Base-by-base conservation (phyloP, 495 filamentous ascomycete genomes). In the Sphaerosporella brunnea region DNA sequence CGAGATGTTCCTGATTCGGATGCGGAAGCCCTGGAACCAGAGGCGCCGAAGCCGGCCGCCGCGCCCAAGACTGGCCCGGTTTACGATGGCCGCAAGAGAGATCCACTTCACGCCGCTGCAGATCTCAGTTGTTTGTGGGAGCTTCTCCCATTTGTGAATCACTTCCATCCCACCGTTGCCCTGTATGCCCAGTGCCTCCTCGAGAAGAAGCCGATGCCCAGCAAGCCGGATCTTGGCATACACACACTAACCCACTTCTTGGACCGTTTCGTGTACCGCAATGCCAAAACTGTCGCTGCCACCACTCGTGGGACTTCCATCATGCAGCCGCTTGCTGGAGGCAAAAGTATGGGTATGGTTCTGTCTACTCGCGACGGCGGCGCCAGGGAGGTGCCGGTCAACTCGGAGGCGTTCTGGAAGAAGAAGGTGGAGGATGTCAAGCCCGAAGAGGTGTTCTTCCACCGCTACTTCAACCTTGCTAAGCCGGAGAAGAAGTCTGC, bases 121-220 rank as follows among this genome's bases (percentile, higher is more conserved):
- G 82, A 93, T 44, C 73, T 73, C 40, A 87, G 78, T 51, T 94
- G 85, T 64, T 72, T 95, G 23, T 97, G 90, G 90, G 90, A 97
- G 63, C 55, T 93, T 45, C 54, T 80, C 2, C 86, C 90, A 0
- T 81, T 84, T 53, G 62, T 82, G 11, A 67, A 65, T 15, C 92
- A 96, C 63, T 97, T 82, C 63, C 90, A 97, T 52, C 90, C 90
- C 2, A 92, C 92, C 0, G 87, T 96, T n/a, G 75, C 79, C n/a
- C 70, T 93, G 13, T 92, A 82, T 59, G 83, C 87, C 2, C 65
- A 65, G 3, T 70, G 74, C 45, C 68, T 97, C 21, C 61, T 93
- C 5, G 64, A 70, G 20, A 72, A 74, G 43, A 67, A 75, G 51
- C 68, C 73, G 7, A 78, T 81, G 65, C 78, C 80, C 47, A 74